phyloP scores from a whole-genome alignment of 83 land plant species.

The Picea engelmannii region DNA sequence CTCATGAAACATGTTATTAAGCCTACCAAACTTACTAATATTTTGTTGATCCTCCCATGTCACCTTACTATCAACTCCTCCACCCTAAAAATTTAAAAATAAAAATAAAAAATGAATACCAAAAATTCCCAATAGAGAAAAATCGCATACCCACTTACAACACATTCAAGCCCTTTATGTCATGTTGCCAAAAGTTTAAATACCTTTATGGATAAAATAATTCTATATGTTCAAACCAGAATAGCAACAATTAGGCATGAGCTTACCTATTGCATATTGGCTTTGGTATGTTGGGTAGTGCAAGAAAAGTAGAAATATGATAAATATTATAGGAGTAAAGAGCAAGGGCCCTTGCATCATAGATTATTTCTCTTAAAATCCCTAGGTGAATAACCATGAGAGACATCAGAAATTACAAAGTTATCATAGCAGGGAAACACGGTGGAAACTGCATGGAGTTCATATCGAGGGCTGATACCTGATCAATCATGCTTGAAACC shows the following conservation, averaged over 20 bases:
- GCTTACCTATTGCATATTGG: conserved; percentile 6
- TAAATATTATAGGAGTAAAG: too few relatives aligned
- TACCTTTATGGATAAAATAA: not conserved
- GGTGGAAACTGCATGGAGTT: too few relatives aligned
- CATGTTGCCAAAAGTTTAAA: not conserved
- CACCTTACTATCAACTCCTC: conserved; percentile 81
- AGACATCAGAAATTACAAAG: too few relatives aligned
- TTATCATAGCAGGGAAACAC: too few relatives aligned
- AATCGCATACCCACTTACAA: not conserved
- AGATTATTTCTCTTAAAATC: too few relatives aligned
- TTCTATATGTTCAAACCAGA: not conserved
- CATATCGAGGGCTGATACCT: too few relatives aligned
- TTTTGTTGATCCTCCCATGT: conserved; percentile 99
- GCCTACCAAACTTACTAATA: conserved; percentile 84
- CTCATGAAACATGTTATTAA: conserved; percentile 93
- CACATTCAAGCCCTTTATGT: not conserved
- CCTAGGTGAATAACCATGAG: too few relatives aligned
- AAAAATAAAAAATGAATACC: not conserved
- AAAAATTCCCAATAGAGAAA: not conserved
- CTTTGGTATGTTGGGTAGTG: not conserved
- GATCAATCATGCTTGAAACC: too few relatives aligned
- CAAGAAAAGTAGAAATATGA: too few relatives aligned
- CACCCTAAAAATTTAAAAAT: conserved; percentile 43
- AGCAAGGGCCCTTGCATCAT: too few relatives aligned
- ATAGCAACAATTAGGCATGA: not conserved